Conservation (phyloP, 805 yeast species). For the Maudiozyma saulgeensis region DNA sequence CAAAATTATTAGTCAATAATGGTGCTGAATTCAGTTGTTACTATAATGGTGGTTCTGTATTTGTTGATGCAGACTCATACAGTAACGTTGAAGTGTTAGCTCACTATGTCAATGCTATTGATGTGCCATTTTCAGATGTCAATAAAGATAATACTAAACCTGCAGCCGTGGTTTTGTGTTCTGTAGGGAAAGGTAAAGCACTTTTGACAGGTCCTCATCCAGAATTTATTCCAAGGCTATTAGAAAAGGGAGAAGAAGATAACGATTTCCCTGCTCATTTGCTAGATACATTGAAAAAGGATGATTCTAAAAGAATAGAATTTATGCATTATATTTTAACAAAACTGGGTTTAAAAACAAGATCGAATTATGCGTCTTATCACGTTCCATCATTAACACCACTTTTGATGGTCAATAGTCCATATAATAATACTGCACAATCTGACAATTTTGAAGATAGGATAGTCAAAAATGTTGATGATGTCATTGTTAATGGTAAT, state of each 20-base stretch:
- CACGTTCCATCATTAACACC: constrained; percentile 63
- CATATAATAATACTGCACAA: constrained; percentile 2
- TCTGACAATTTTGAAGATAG: constrained; percentile 11
- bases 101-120: constrained; percentile 45
- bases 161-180: constrained; percentile 68
- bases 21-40: constrained; percentile 33
- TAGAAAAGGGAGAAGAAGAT: constrained; percentile 30
- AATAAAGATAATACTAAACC: constrained; percentile 19
- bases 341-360: constrained; percentile 48
- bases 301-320: constrained; percentile 40
- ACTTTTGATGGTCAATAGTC: constrained; percentile 35
- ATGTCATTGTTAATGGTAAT: constrained; percentile 29
- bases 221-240: constrained; percentile 59
- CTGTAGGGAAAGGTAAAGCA: constrained; percentile 61
- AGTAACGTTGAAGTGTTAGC: constrained; percentile 66
- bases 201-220: constrained; percentile 83
- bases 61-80: constrained; percentile 60
- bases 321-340: constrained; percentile 51
- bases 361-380: constrained; percentile 45
- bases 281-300: constrained; percentile 32
- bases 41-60: constrained; percentile 86
- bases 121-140: constrained; percentile 34
- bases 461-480: constrained; percentile 5
- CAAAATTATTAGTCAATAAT: constrained; percentile 35
- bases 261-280: constrained; percentile 29